Evolutionary conservation across 2,329 filamentous ascomycete genomes (phyloP).

Genomic region (Penicillium verrucosum): DNA sequence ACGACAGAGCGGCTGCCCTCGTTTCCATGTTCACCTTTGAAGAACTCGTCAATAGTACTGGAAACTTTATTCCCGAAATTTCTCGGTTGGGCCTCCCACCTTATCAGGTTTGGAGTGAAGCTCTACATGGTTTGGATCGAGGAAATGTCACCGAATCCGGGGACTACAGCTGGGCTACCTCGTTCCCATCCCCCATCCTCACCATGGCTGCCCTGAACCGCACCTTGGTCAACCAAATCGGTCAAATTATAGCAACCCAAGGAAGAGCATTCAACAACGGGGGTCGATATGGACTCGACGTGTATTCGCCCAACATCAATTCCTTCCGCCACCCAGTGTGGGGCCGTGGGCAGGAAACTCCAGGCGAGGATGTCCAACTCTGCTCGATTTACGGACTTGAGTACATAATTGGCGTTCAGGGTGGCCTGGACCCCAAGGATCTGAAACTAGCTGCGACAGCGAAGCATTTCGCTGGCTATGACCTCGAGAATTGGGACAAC

Average conservation of each 20-base stretch:
- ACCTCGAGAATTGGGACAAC: conserved; percentile 50
- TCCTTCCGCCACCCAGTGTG: conserved; percentile 62
- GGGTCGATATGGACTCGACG: conserved; percentile 43
- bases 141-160: conserved; percentile 54
- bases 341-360: conserved; percentile 61
- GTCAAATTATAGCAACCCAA: conserved; percentile 54
- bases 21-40: conserved; percentile 51
- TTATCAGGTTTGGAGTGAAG: conserved; percentile 61
- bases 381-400: conserved; percentile 50
- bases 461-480: conserved; percentile 60
- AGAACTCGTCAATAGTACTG: conserved; percentile 56
- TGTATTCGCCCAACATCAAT: conserved; percentile 63
- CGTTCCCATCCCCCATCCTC: conserved; percentile 63
- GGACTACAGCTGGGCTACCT: conserved; percentile 59
- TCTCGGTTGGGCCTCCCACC: conserved; percentile 55
- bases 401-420: conserved; percentile 55
- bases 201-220: conserved; percentile 64
- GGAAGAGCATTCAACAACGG: conserved; percentile 64
- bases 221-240: conserved; percentile 57
- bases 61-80: conserved; percentile 50
- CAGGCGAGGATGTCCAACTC: conserved; percentile 56
- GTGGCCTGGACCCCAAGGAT: conserved; percentile 38
- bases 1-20: conserved; percentile 48
- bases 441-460: conserved; percentile 52
- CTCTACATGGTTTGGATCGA: conserved; percentile 61